These are phyloP conservation scores for Brassica rapa DNA, from an alignment of 345 rosid genomes.

Conservation along the genomic window DNA sequence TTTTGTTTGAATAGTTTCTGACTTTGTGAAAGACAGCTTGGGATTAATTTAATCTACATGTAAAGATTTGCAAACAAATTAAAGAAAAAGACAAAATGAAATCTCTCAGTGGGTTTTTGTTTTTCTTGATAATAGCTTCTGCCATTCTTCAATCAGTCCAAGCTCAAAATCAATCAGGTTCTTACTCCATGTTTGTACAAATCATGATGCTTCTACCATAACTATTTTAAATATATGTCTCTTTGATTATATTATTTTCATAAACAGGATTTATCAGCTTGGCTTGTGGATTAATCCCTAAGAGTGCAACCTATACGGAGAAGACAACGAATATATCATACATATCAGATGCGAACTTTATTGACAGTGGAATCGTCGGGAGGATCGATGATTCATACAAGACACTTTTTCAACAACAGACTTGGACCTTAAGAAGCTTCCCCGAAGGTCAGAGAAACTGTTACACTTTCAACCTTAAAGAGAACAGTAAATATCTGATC, in stretches of 20 bases:
- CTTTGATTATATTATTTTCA: constrained; percentile 2
- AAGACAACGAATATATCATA: constrained; percentile 30
- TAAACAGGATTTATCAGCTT: constrained; percentile 38
- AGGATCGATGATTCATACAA: constrained; percentile 19
- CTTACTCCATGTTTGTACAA: not conserved
- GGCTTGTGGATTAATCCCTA: constrained; percentile 35
- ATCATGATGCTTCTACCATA: not conserved
- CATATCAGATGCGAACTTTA: constrained; percentile 22
- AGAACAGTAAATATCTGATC: constrained; percentile 29
- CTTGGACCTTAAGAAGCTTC: constrained; percentile 38
- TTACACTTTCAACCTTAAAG: constrained; percentile 38
- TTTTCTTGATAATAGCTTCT: not conserved
- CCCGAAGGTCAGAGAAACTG: constrained; percentile 41
- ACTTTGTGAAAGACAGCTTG: constrained; percentile 9
- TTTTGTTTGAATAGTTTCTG: not conserved
- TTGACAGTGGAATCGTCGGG: constrained; percentile 30
- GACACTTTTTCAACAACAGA: constrained; percentile 16
- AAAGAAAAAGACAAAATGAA: constrained; percentile 20
- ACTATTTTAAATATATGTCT: not conserved
- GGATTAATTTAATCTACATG: not conserved
- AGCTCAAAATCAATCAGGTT: constrained; percentile 40
- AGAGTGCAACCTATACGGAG: constrained; percentile 16
- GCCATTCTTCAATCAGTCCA: constrained; percentile 8
- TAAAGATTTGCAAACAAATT: constrained; percentile 1
- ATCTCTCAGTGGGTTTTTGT: constrained; percentile 11